phyloP scores from a whole-genome alignment of 169 alveolate genomes.

The Plasmodium gaboni region DNA sequence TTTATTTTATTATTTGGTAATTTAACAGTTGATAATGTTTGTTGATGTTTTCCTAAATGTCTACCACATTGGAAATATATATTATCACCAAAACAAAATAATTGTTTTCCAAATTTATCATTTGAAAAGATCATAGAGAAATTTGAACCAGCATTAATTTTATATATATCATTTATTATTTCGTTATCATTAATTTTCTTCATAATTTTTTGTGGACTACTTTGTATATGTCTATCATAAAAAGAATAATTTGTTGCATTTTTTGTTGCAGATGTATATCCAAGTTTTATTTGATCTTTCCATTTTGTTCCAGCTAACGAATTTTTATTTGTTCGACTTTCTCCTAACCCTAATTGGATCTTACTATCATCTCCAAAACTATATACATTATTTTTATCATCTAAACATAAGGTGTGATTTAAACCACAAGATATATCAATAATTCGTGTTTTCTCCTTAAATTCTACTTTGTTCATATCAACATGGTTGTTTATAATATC shows the following conservation, averaged over 20 bases:
- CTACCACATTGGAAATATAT: constrained; percentile 73
- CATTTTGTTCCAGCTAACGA: constrained; percentile 71
- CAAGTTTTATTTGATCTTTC: constrained; percentile 74
- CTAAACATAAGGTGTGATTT: constrained; percentile 69
- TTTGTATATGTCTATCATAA: constrained; percentile 76
- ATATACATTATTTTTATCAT: constrained; percentile 59
- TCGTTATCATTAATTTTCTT: constrained; percentile 61
- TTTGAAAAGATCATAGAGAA: constrained; percentile 70
- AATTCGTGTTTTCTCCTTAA: constrained; percentile 54
- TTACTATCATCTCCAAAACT: constrained; percentile 77
- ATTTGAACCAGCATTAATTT: constrained; percentile 66
- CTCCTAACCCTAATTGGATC: constrained; percentile 74
- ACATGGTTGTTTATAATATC: constrained; percentile 25
- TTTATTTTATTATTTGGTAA: constrained; percentile 65
- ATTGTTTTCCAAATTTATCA: constrained; percentile 66
- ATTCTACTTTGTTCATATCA: constrained; percentile 50
- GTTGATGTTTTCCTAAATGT: constrained; percentile 72
- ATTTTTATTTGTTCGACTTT: constrained; percentile 72
- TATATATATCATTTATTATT: constrained; percentile 58
- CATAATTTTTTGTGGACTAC: constrained; percentile 69
- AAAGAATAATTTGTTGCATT: constrained; percentile 73
- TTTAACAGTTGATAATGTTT: constrained; percentile 74
- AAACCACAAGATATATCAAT: constrained; percentile 72
- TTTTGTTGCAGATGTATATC: constrained; percentile 67
- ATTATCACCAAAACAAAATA: constrained; percentile 74